Percentiles rank a stretch among this genome's conserved stretches.
phyloP scores from a whole-genome alignment of 768 basidiomycete species.

The Tricholoma furcatifolium region DNA sequence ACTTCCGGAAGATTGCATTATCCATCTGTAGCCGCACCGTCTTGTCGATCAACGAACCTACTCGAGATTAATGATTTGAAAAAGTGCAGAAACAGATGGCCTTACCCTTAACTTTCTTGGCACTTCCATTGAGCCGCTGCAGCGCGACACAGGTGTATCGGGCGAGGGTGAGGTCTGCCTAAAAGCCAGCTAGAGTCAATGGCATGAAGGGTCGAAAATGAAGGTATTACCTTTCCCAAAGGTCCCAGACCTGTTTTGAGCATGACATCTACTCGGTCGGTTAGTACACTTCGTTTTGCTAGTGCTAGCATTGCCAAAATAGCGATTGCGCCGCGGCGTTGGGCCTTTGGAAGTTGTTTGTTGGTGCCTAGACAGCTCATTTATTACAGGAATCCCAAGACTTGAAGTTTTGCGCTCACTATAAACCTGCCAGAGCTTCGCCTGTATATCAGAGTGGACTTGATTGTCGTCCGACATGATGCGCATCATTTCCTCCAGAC shows the following conservation, averaged over 20 bases:
- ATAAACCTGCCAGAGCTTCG: slow-evolving; percentile 96
- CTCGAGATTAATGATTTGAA: background rate
- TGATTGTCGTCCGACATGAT: slow-evolving; percentile 92
- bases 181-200: background rate
- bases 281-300: slow-evolving; percentile 72
- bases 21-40: slow-evolving; percentile 86
- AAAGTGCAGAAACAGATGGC: slow-evolving; percentile 1
- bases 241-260: slow-evolving; percentile 85
- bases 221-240: slow-evolving; percentile 64
- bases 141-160: slow-evolving; percentile 93
- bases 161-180: slow-evolving; percentile 89
- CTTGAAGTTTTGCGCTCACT: slow-evolving; percentile 47
- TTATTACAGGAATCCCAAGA: background rate
- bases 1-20: slow-evolving; percentile 77
- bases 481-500: slow-evolving; percentile 94
- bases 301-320: slow-evolving; percentile 96
- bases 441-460: slow-evolving; percentile 80
- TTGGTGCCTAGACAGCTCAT: slow-evolving; percentile 56
- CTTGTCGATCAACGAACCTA: slow-evolving; percentile 87
- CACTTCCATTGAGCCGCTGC: slow-evolving; percentile 89
- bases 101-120: slow-evolving; percentile 94
- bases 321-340: slow-evolving; percentile 93
- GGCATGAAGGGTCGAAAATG: background rate
- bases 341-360: slow-evolving; percentile 71
- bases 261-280: slow-evolving; percentile 79